Conservation (phyloP, 2,329 filamentous ascomycete species). For the Emmonsiellopsis sp. region DNA sequence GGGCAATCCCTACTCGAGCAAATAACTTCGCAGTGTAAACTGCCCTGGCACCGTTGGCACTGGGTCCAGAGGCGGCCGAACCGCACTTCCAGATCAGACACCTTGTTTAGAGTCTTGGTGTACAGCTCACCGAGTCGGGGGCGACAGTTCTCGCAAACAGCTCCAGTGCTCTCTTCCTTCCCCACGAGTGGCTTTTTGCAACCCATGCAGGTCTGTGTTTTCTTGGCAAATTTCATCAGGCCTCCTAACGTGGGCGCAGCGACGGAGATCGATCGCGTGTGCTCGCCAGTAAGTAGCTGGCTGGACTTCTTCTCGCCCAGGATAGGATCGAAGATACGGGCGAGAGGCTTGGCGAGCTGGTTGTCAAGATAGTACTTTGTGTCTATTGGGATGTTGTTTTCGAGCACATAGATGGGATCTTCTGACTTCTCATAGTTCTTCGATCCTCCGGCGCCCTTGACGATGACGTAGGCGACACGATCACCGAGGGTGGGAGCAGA, state of each 20-base stretch:
- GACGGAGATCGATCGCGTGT: slow-evolving; percentile 89
- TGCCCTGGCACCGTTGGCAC: slow-evolving; percentile 94
- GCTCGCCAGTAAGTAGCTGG: slow-evolving; percentile 78
- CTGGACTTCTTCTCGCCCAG: slow-evolving; percentile 85
- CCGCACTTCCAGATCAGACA: slow-evolving; percentile 83
- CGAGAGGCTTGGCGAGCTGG: slow-evolving; percentile 87
- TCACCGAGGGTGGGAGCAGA: slow-evolving; percentile 89
- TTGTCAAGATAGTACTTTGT: slow-evolving; percentile 99
- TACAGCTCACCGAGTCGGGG: slow-evolving; percentile 86
- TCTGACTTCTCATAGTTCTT: slow-evolving; percentile 98
- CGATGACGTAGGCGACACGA: slow-evolving; percentile 95
- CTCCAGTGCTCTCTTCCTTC: slow-evolving; percentile 70
- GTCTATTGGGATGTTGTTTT: slow-evolving; percentile 96
- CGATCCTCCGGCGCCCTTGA: slow-evolving; percentile 77
- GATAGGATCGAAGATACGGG: slow-evolving; percentile 95
- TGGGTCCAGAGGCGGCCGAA: slow-evolving; percentile 96
- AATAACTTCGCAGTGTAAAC: slow-evolving; percentile 96
- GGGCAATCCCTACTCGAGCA: slow-evolving; percentile 94
- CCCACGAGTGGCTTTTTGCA: slow-evolving; percentile 91
- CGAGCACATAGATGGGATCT: slow-evolving; percentile 91
- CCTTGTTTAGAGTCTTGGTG: slow-evolving; percentile 77
- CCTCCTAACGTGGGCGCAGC: slow-evolving; percentile 86
- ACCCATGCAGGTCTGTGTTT: slow-evolving; percentile 95
- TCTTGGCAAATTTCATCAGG: slow-evolving; percentile 97
- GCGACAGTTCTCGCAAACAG: slow-evolving; percentile 78